These are phyloP conservation scores for Backusella luteola DNA, from an alignment of 192 early-diverging fungal genomes.

Conservation along the genomic window DNA sequence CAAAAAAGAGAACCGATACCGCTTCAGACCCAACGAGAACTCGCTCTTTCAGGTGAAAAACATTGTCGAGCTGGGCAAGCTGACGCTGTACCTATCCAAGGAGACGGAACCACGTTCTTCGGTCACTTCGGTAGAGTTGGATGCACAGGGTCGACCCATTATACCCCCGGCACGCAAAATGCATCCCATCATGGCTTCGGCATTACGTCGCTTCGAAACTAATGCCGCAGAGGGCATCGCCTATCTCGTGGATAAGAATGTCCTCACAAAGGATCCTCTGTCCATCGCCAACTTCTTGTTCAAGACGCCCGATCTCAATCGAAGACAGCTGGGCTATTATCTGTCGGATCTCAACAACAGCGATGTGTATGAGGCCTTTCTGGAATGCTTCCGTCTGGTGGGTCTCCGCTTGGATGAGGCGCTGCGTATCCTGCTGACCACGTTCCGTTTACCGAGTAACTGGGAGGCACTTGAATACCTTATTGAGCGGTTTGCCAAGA, in stretches of 20 bases:
- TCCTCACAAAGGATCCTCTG: slow-evolving; percentile 54
- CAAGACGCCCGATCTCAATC: slow-evolving; percentile 60
- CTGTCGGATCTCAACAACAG: slow-evolving; percentile 51
- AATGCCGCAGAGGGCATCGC: slow-evolving; percentile 56
- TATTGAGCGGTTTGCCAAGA: slow-evolving; percentile 58
- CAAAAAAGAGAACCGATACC: slow-evolving; percentile 10
- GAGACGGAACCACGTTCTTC: slow-evolving; percentile 30
- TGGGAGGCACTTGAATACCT: slow-evolving; percentile 46
- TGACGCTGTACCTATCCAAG: slow-evolving; percentile 42
- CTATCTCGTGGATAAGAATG: slow-evolving; percentile 56
- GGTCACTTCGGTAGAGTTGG: neutral
- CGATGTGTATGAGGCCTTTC: slow-evolving; percentile 55
- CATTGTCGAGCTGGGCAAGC: slow-evolving; percentile 47
- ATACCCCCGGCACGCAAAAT: slow-evolving; percentile 47
- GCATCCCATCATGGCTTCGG: slow-evolving; percentile 55
- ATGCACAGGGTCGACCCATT: neutral
- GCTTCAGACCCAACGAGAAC: slow-evolving; percentile 37
- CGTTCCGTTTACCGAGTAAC: slow-evolving; percentile 54
- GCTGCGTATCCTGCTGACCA: slow-evolving; percentile 51
- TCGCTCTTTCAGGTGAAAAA: slow-evolving; percentile 56
- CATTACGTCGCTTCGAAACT: slow-evolving; percentile 56
- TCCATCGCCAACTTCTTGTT: slow-evolving; percentile 66
- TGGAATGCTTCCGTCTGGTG: slow-evolving; percentile 54
- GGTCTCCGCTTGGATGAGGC: slow-evolving; percentile 59
- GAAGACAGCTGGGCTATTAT: slow-evolving; percentile 56